Evolutionary conservation across 1,139 yeast genomes (phyloP).

Genomic region (Candida sanyaensis): DNA sequence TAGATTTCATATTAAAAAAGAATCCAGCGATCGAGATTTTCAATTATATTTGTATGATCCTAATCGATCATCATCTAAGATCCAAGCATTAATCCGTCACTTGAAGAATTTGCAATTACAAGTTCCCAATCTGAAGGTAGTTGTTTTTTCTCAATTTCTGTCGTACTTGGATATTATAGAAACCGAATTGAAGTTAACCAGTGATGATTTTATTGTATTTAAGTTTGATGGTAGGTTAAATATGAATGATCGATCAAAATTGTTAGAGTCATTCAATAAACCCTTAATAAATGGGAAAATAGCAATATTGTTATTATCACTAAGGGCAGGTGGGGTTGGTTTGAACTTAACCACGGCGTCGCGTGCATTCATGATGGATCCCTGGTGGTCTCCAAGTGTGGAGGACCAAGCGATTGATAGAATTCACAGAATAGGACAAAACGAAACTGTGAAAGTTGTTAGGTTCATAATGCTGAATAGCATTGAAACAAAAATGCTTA

Average conservation of each 20-base stretch:
- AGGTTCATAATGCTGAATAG: constrained; percentile 82
- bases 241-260: constrained; percentile 63
- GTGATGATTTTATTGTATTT: constrained; percentile 40
- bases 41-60: constrained; percentile 50
- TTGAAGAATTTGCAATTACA: constrained; percentile 53
- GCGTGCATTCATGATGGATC: constrained; percentile 90
- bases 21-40: constrained; percentile 27
- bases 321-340: constrained; percentile 97
- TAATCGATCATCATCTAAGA: constrained; percentile 65
- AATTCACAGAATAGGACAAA: constrained; percentile 89
- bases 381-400: constrained; percentile 97
- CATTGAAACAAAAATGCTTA: constrained; percentile 89
- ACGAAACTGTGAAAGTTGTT: constrained; percentile 67
- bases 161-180: constrained; percentile 78
- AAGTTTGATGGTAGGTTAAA: constrained; percentile 84
- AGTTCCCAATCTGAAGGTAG: constrained; percentile 68
- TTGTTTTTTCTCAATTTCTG: constrained; percentile 91
- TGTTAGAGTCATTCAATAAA: constrained; percentile 55
- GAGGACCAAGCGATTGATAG: constrained; percentile 97
- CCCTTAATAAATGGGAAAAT: constrained; percentile 33
- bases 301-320: constrained; percentile 66
- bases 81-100: constrained; percentile 67
- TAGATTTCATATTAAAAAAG: constrained; percentile 32
- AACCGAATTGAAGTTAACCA: constrained; percentile 51
- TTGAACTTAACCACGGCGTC: constrained; percentile 85